phyloP scores from a whole-genome alignment of 2,329 filamentous ascomycete genomes.

The Colletotrichum tabaci region DNA sequence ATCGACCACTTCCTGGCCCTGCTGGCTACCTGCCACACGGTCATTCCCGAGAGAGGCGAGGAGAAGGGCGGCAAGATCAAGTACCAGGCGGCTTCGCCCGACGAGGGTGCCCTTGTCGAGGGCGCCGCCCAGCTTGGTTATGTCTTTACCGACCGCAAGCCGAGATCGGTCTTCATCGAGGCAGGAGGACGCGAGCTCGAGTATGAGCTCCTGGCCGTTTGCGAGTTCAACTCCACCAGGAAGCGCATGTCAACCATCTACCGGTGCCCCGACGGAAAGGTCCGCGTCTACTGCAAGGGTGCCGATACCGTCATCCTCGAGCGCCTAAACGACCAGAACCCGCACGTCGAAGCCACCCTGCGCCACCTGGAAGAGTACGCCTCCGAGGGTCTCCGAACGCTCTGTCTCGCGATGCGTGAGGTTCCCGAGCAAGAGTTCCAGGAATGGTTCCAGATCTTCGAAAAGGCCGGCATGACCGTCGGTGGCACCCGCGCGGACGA shows the following conservation, averaged over 20 bases:
- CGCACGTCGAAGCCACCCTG: slow-evolving; percentile 89
- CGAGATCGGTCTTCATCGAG: slow-evolving; percentile 87
- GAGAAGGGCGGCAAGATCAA: slow-evolving; percentile 87
- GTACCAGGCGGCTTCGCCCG: slow-evolving; percentile 97
- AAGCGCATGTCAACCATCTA: slow-evolving; percentile 99
- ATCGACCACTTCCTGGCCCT: slow-evolving; percentile 89
- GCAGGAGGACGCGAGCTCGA: slow-evolving; percentile 80
- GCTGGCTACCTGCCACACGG: slow-evolving; percentile 93
- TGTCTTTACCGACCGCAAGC: slow-evolving; percentile 91
- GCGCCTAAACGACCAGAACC: slow-evolving; percentile 85
- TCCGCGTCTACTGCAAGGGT: slow-evolving; percentile 94
- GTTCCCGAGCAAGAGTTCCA: slow-evolving; percentile 90
- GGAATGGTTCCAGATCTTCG: slow-evolving; percentile 89
- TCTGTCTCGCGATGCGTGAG: slow-evolving; percentile 96
- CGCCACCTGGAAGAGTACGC: slow-evolving; percentile 99
- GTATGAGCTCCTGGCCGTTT: slow-evolving; percentile 95
- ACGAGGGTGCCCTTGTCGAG: slow-evolving; percentile 96
- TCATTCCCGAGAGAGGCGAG: slow-evolving; percentile 91
- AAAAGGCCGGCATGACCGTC: slow-evolving; percentile 90
- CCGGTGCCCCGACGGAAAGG: slow-evolving; percentile 94
- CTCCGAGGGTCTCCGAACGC: slow-evolving; percentile 92
- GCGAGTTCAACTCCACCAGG: slow-evolving; percentile 97
- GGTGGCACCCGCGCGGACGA: slow-evolving; percentile 94
- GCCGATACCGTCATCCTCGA: slow-evolving; percentile 98
- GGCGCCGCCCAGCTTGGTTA: slow-evolving; percentile 90